Base-by-base conservation (phyloP, 306 rosid species). In the Medicago lupulina region DNA sequence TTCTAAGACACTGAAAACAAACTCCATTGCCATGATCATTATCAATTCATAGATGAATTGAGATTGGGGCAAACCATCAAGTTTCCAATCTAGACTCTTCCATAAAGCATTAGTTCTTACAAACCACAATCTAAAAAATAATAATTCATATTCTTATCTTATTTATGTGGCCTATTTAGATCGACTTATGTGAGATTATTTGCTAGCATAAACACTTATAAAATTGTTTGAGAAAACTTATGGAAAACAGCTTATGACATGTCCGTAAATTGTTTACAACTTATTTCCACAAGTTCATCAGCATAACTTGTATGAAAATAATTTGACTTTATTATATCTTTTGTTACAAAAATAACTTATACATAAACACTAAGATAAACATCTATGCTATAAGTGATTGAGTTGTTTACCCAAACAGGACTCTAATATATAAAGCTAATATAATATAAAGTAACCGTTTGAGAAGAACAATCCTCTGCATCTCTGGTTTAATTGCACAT, bases 391-490 rank as follows among this genome's bases (percentile, higher is more conserved):
- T 3, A 43, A 43, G 15, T 43, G 49, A 43, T 9, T 43, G 9
- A 47, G n/a, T 4, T 28, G 31, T 28, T 28, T 28, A 47, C 5
- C 53, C 16, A 47, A 47, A 47, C n/a, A 47, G 15, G 0, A 16
- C 7, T 7, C 18, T 49, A 14, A 5, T 14, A 69, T 54, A 31
- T 15, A 41, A 76, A 31, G 53, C 17, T 38, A 72, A 54, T 5
- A 47, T 25, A 44, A 49, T 6, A 31, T 34, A 71, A 13, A 13
- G 31, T 10, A 57, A 66, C 50, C 12, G 19, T 40, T 18, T 9
- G 50, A 46, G 66, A 57, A 83, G 63, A 65, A 49, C 40, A 70
- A 66, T 55, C 74, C 69, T 64, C 60, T 70, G 28, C 18, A 11
- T 62, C 55, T 55, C 36, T 47, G 3, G 36, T 75, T 76, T 64